Evolutionary conservation across 2,329 filamentous ascomycete species (phyloP), one percentile per base, ranked within the genome.

Genomic region (Phyllosticta citriasiana): DNA sequence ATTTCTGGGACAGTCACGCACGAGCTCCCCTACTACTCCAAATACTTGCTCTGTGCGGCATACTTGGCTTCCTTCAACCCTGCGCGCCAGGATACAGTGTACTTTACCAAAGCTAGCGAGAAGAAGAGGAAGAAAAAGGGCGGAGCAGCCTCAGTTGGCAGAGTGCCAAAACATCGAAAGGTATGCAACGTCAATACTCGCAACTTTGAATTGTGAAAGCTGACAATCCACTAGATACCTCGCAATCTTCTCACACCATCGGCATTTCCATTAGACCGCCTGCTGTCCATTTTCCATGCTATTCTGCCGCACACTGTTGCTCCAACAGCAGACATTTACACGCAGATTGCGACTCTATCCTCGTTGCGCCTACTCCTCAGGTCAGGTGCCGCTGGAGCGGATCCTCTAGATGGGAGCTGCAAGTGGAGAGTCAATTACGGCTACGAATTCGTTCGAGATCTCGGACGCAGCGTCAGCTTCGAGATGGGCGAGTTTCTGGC

Each of bases 61-160:
- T 94, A 94, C 74, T 83, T 94, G 2, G 88, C 89, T 57, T 91
- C 88, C 1, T 89, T 90, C 79, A 94, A 92, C 71, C 83, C 87
- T 14, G 77, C 87, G 1, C 82, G 84, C n/a, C 84, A 88, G 69
- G 89, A 94, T 71, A 77, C 84, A 4, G 80, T 84, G 1, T 84
- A 90, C 69, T 94, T 94, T 77, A 90, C 88, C 66, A 90, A 88
- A 12, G 81, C 84, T 68, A 81, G 86, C 61, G 78, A 79, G 57
- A 74, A 74, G 66, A 76, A 76, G 63, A 75, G 76, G 55, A 76
- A 77, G 60, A 72, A 73, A 73, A 84, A 72, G 78, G 79, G 67
- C 72, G 77, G 55, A 75, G 54, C 77, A 47, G 19, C 4, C 19
- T 2, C 9, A 12, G 63, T 59, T 27, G 66, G 69, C 1, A 63